Evolutionary conservation across 129 eudicot species (phyloP), one percentile per base, ranked within the genome.

Genomic region (Flaveria trinervia): DNA sequence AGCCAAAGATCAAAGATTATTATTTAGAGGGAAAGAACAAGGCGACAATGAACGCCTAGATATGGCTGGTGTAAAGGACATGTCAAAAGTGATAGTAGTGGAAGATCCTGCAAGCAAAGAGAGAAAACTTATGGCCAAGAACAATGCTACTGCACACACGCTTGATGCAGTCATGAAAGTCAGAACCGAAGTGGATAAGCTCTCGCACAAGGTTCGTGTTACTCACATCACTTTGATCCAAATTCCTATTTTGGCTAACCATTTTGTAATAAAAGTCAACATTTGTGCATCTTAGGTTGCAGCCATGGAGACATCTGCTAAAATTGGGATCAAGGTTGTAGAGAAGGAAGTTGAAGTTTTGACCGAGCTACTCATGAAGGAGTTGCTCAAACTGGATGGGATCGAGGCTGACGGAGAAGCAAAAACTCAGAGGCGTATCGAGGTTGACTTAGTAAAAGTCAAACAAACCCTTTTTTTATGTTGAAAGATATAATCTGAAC

Each of bases 21-120:
- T 83, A 78, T 86, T 86, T 69, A 79, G 80, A 76, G 93, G 93
- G 45, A 88, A 87, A 81, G 93, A 86, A 75, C 86, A 86, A 73
- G 80, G 82, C 22, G 90, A 88, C 16, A 76, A 74, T 2, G 93
- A 88, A 67, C 78, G 76, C 33, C 51, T 88, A 74, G 88, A 83
- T 36, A 86, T 82, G 82, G 86, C 88, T 20, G 93, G 93, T 43
- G 70, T 88, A 60, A 80, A 76, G 77, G 90, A 88, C 80, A 79
- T 76, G 88, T 88, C 93, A 60, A 88, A 88, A 65, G 80, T 88
- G 45, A 83, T 88, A 41, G 72, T 88, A n/a, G 49, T 88, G 76
- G 93, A 88, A 75, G 90, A 80, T 72, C 93, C 90, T n/a, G 90
- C 90, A 16, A 88, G 90, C 83, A 88, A 82, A 76, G 90, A 86